Percentiles rank a stretch among this genome's conserved stretches.
Evolutionary conservation across 129 eudicot genomes (phyloP).

Genomic region (Flaveria trinervia): DNA sequence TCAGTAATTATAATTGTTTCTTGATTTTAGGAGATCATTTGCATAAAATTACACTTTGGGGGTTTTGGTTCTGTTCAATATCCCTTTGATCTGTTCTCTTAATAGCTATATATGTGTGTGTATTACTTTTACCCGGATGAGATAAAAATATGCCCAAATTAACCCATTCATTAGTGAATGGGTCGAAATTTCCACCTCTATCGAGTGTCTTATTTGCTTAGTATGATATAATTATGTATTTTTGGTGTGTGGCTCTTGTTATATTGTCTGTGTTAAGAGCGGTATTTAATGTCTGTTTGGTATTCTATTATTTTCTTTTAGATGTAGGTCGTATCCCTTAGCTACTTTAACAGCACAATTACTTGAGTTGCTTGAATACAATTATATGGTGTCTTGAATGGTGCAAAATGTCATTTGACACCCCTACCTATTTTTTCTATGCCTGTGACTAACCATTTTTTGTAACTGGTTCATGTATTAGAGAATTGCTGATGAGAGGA

Average conservation of each 20-base stretch:
- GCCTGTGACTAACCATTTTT: slow-evolving; percentile 12
- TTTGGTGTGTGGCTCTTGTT: not conserved
- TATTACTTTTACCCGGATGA: not conserved
- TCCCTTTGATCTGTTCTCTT: not conserved
- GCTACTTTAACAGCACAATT: slow-evolving; percentile 11
- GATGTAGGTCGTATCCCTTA: slow-evolving; percentile 1
- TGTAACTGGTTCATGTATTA: slow-evolving; percentile 37
- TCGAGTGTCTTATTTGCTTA: not conserved
- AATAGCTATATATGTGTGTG: not conserved
- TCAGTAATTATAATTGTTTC: no score
- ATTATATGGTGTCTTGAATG: not conserved
- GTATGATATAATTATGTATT: slow-evolving; percentile 1
- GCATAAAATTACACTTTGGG: not conserved
- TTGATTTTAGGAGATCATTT: not conserved
- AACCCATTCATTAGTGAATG: not conserved
- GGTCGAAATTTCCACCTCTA: not conserved
- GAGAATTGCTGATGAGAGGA: slow-evolving; percentile 96
- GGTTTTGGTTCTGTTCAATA: not conserved
- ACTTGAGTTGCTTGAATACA: slow-evolving; percentile 11
- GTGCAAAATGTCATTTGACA: not conserved
- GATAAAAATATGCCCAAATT: not conserved
- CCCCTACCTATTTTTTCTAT: not conserved
- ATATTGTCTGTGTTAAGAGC: slow-evolving; percentile 2
- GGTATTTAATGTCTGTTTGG: not conserved
- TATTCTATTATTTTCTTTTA: not conserved